Evolutionary conservation across 179 eudicot species (phyloP), one percentile per base, ranked within the genome.

Genomic region (Silene vulgaris): DNA sequence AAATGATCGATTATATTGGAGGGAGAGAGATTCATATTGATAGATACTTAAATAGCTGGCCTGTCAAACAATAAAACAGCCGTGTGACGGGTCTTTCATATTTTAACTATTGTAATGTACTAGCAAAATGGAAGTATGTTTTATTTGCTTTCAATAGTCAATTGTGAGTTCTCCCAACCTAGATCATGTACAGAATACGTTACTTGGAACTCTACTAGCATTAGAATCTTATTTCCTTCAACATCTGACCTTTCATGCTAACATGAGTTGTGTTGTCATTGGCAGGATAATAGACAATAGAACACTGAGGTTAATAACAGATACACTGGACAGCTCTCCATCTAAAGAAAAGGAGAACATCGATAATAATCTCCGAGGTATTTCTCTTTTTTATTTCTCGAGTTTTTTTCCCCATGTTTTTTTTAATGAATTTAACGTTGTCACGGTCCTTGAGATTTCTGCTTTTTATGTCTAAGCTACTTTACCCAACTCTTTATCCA

Each of bases 221-320:
- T 5, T 45, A 21, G n/a, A 35, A 9, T 1, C 45, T 21, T 28
- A 8, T 3, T 13, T 17, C 32, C 71, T 3, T 69, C 1, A 66
- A 57, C 61, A 14, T 63, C 30, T 20, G 64, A 62, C 59, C 65
- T 45, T 30, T 26, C 32, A 1, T 75, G 71, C 80, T 88, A 29
- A 86, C 20, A 4, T 60, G 60, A 67, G 21, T 65, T 80, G 65
- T 43, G 43, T 67, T 45, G 71, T 67, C 37, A 65, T 56, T 75
- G 75, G 73, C 91, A 93, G 98, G 88, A 79, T 93, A 74, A 89
- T 93, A 69, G 92, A 91, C 81, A 90, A 88, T 79, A 91, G 86
- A 74, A 86, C 98, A 21, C 74, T 91, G 37, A 86, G 85, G 78
- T 79, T 93, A 80, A 90, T 93, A 77, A 89, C 89, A 13, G 95